Conservation (phyloP, 208 protist genomes). For the Trichomonas vaginalis region DNA sequence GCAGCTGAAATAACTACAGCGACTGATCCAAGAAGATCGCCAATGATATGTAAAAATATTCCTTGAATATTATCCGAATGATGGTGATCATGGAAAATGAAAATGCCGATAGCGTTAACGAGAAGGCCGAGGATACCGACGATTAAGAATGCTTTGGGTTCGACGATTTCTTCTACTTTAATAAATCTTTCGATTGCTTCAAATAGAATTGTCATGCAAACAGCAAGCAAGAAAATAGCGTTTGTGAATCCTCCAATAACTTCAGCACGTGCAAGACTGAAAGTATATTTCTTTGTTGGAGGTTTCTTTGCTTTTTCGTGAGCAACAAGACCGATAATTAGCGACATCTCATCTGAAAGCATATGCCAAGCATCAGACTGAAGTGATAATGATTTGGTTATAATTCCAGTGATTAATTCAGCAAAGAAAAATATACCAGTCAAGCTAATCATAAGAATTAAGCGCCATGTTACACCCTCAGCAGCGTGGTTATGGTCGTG, state of each 20-base stretch:
- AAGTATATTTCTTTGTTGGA: not conserved
- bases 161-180: not conserved
- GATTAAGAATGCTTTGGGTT: not conserved
- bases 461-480: not conserved
- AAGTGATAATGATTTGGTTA: not conserved
- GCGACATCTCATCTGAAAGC: not conserved
- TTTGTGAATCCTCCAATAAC: constrained; percentile 16
- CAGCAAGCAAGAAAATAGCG: constrained; percentile 1
- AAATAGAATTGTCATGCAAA: constrained; percentile 18
- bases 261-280: not conserved
- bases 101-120: not conserved
- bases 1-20: constrained; percentile 26
- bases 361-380: constrained; percentile 23
- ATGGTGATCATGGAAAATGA: not conserved
- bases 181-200: constrained; percentile 23
- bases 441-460: constrained; percentile 22
- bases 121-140: not conserved
- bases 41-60: constrained; percentile 34
- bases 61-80: constrained; percentile 22
- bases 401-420: constrained; percentile 7
- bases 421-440: constrained; percentile 13
- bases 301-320: not conserved
- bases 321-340: constrained; percentile 21
- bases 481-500: not conserved
- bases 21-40: constrained; percentile 29